phyloP scores from a whole-genome alignment of 768 basidiomycete species.

The Favolaschia claudopus region DNA sequence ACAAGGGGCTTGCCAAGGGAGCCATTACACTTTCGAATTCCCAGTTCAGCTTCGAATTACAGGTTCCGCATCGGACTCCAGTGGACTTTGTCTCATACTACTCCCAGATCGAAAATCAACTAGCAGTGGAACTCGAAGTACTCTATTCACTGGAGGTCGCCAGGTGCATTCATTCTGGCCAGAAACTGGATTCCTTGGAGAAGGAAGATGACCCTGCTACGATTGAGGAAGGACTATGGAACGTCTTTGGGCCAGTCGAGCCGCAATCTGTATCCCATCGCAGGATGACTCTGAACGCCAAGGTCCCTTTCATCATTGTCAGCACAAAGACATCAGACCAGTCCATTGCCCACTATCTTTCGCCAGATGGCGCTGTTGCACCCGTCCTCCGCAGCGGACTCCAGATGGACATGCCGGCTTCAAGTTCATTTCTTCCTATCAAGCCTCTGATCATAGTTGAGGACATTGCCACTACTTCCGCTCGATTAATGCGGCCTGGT shows the following conservation, averaged over 20 bases:
- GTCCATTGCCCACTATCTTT: slow-evolving; percentile 5
- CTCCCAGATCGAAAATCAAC: neutral
- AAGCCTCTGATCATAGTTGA: slow-evolving; percentile 6
- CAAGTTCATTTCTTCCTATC: slow-evolving; percentile 3
- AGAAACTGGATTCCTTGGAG: neutral
- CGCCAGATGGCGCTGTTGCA: neutral
- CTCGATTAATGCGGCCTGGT: slow-evolving; percentile 7
- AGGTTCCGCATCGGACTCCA: neutral
- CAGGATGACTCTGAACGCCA: neutral
- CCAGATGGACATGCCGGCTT: neutral
- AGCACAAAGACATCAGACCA: neutral
- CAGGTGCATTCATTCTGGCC: neutral
- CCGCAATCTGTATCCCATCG: neutral
- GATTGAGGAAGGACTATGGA: slow-evolving; percentile 16
- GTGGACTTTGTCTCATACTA: slow-evolving; percentile 14
- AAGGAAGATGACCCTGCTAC: neutral
- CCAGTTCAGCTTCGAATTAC: slow-evolving; percentile 7
- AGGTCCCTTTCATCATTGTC: neutral
- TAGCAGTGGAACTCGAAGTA: neutral
- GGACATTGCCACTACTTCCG: slow-evolving; percentile 2
- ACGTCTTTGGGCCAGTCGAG: neutral
- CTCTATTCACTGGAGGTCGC: slow-evolving; percentile 3
- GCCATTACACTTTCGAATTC: neutral
- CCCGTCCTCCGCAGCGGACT: neutral
- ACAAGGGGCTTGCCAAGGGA: neutral